Evolutionary conservation across 1,284 basidiomycete genomes (phyloP).

Genomic region (Chalciporus sp.): DNA sequence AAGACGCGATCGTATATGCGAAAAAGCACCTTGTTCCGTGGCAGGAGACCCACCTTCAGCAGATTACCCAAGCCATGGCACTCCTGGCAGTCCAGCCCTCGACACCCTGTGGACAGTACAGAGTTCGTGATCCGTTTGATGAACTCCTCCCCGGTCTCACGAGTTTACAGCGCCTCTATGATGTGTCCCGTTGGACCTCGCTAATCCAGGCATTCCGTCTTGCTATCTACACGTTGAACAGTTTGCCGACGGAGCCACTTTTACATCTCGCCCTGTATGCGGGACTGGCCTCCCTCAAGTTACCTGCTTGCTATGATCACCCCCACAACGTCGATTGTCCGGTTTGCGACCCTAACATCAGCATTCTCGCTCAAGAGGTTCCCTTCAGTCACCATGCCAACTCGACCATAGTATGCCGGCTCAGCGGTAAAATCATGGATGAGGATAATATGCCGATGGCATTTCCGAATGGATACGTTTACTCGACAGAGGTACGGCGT

Average conservation of each 20-base stretch:
- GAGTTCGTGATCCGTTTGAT: slow-evolving; percentile 43
- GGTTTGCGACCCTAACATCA: slow-evolving; percentile 81
- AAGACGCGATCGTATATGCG: slow-evolving; percentile 85
- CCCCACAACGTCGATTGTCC: slow-evolving; percentile 89
- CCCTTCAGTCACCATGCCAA: slow-evolving; percentile 94
- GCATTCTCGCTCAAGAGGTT: slow-evolving; percentile 80
- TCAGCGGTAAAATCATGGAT: slow-evolving; percentile 93
- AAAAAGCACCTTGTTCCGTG: slow-evolving; percentile 83
- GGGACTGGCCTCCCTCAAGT: slow-evolving; percentile 84
- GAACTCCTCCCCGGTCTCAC: slow-evolving; percentile 14
- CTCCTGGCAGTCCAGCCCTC: slow-evolving; percentile 74
- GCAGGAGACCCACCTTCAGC: slow-evolving; percentile 75
- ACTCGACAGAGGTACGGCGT: slow-evolving; percentile 79
- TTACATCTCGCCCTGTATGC: slow-evolving; percentile 87
- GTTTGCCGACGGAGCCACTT: slow-evolving; percentile 83
- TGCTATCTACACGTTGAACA: slow-evolving; percentile 85
- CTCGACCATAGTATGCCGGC: slow-evolving; percentile 90
- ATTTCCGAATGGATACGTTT: slow-evolving; percentile 93
- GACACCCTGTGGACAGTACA: slow-evolving; percentile 72
- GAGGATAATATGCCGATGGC: slow-evolving; percentile 90
- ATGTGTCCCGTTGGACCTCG: slow-evolving; percentile 71
- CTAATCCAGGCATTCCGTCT: slow-evolving; percentile 80
- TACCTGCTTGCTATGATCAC: slow-evolving; percentile 71
- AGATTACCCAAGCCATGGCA: slow-evolving; percentile 78
- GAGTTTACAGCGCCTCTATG: slow-evolving; percentile 74